Evolutionary conservation across 306 rosid genomes (phyloP).

Genomic region (Amphicarpaea edgeworthii): DNA sequence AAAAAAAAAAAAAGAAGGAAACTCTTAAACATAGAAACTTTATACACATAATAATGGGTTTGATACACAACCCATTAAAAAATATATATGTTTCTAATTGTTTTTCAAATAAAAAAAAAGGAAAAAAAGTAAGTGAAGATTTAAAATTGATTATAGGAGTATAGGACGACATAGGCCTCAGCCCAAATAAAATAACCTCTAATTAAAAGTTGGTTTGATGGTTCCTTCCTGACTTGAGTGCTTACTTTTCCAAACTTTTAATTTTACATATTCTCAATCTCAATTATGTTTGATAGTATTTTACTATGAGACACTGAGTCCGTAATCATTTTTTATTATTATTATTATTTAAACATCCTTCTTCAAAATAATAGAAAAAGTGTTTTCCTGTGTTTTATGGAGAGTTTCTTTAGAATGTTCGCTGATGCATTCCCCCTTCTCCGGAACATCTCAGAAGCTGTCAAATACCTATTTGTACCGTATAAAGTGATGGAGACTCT

Average conservation of each 20-base stretch:
- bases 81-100: background rate
- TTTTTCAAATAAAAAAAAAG: background rate
- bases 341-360: background rate
- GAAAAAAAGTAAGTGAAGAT: background rate
- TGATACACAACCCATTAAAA: too few species aligned
- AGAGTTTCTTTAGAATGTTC: constrained; percentile 21
- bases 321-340: too few species aligned
- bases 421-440: constrained; percentile 28
- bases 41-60: too few species aligned
- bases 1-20: too few species aligned
- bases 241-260: constrained; percentile 34
- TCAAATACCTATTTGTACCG: too few species aligned
- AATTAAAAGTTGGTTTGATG: background rate
- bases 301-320: too few species aligned
- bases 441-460: background rate
- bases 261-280: constrained; percentile 44
- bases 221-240: constrained; percentile 17
- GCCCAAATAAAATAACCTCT: background rate
- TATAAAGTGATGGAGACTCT: too few species aligned
- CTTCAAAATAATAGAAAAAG: constrained; percentile 5
- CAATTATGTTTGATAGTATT: background rate
- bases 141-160: background rate
- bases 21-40: too few species aligned
- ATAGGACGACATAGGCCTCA: constrained; percentile 28
- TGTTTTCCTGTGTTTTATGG: background rate